A percentile compares a stretch with the other conserved stretches of the same genome.
Evolutionary conservation across 2,329 filamentous ascomycete species (phyloP).

Genomic region (Leptographium wingfieldii): DNA sequence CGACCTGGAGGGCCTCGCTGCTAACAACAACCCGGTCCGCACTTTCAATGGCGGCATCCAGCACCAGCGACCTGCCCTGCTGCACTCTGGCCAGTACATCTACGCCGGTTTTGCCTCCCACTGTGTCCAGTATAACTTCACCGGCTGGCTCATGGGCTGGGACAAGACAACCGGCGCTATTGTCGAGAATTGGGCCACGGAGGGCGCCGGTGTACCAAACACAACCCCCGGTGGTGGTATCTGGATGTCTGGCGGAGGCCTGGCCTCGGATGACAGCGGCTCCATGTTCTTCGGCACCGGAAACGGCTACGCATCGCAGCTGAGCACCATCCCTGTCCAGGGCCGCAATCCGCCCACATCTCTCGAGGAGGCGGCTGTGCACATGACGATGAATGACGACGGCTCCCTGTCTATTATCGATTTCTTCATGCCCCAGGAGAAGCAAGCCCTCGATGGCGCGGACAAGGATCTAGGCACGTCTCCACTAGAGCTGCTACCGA

Average conservation of each 20-base stretch:
- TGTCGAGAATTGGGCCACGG: slow-evolving; percentile 29
- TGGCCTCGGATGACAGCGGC: slow-evolving; percentile 32
- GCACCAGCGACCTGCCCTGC: slow-evolving; percentile 31
- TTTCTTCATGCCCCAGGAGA: slow-evolving; percentile 39
- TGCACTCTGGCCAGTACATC: slow-evolving; percentile 32
- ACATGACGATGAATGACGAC: slow-evolving; percentile 31
- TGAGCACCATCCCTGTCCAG: slow-evolving; percentile 27
- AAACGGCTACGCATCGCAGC: slow-evolving; percentile 35
- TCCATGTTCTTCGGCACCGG: slow-evolving; percentile 34
- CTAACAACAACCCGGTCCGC: slow-evolving; percentile 31
- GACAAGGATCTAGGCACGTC: slow-evolving; percentile 36
- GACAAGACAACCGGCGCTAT: slow-evolving; percentile 30
- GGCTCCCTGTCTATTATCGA: slow-evolving; percentile 30
- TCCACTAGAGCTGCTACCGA: slow-evolving; percentile 30
- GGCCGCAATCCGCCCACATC: slow-evolving; percentile 30
- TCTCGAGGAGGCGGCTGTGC: slow-evolving; percentile 35
- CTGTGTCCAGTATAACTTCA: slow-evolving; percentile 38
- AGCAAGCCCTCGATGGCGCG: slow-evolving; percentile 33
- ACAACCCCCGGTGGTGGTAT: slow-evolving; percentile 28
- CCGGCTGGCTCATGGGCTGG: slow-evolving; percentile 35
- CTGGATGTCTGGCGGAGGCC: slow-evolving; percentile 37
- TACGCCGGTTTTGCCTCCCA: slow-evolving; percentile 38
- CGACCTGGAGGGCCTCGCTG: slow-evolving; percentile 27
- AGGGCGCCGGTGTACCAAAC: slow-evolving; percentile 28
- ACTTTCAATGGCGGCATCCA: slow-evolving; percentile 34